Percentiles rank a stretch among this genome's conserved stretches.
Evolutionary conservation across 2,329 filamentous ascomycete genomes (phyloP).

Genomic region (Whalleya microplaca): DNA sequence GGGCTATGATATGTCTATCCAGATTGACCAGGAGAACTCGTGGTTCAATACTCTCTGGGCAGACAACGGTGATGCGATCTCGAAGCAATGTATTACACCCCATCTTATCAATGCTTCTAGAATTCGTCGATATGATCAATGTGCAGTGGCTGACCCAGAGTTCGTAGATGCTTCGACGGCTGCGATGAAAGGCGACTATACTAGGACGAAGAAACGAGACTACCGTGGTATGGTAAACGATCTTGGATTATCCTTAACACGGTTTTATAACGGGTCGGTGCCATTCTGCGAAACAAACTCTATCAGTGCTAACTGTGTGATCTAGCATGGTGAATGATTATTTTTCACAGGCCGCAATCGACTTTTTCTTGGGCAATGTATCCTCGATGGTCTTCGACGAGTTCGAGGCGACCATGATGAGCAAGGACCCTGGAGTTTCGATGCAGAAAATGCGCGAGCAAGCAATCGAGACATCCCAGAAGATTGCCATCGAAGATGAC

Average conservation of each 20-base stretch:
- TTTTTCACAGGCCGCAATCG: slow-evolving; percentile 92
- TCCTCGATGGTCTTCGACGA: slow-evolving; percentile 86
- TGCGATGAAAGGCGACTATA: slow-evolving; percentile 96
- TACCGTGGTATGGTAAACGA: slow-evolving; percentile 92
- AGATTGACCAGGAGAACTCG: slow-evolving; percentile 75
- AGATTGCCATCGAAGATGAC: slow-evolving; percentile 83
- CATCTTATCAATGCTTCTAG: not conserved
- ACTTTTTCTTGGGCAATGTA: slow-evolving; percentile 90
- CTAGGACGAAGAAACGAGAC: slow-evolving; percentile 85
- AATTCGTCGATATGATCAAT: not conserved
- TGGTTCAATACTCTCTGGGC: slow-evolving; percentile 99
- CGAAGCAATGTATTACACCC: slow-evolving; percentile 72
- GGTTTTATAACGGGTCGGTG: slow-evolving; percentile 68
- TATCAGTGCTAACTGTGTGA: slow-evolving; percentile 3
- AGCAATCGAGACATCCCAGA: slow-evolving; percentile 86
- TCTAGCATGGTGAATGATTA: slow-evolving; percentile 94
- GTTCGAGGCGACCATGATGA: slow-evolving; percentile 93
- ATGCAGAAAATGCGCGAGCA: slow-evolving; percentile 82
- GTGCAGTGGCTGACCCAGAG: slow-evolving; percentile 1
- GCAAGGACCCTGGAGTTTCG: slow-evolving; percentile 86
- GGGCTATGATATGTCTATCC: slow-evolving; percentile 74
- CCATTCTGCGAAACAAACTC: not conserved
- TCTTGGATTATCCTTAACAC: slow-evolving; percentile 82
- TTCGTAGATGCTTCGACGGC: slow-evolving; percentile 77
- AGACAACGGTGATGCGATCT: slow-evolving; percentile 95